These are phyloP conservation scores for Capsella rubella DNA, from an alignment of 441 rosid genomes.

Conservation along the genomic window DNA sequence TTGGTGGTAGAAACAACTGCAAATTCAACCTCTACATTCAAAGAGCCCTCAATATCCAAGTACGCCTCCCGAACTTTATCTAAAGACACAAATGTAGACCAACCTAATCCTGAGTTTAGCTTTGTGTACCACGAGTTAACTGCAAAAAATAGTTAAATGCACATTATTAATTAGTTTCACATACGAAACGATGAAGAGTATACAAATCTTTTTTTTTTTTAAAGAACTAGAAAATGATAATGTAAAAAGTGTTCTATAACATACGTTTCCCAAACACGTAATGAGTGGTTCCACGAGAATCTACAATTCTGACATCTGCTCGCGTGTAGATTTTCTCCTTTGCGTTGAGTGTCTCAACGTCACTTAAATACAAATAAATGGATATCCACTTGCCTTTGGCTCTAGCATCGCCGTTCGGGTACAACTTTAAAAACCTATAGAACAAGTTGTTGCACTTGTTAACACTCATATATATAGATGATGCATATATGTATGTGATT, in stretches of 20 bases:
- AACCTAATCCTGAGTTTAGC: background rate
- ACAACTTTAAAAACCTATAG: background rate
- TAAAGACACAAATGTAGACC: background rate
- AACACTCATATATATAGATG: background rate
- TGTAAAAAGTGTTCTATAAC: background rate
- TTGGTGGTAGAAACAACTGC: background rate
- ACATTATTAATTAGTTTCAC: background rate
- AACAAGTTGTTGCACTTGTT: background rate
- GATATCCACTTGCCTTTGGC: background rate
- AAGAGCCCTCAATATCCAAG: background rate
- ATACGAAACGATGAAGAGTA: background rate
- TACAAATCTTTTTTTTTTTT: too few relatives aligned
- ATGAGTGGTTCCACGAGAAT: background rate
- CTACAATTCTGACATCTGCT: background rate
- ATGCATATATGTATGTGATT: background rate
- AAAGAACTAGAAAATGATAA: background rate
- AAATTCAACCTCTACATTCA: background rate
- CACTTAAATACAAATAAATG: background rate
- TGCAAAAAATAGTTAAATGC: background rate
- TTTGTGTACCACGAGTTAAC: background rate
- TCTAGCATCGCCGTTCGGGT: background rate
- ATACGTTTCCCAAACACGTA: background rate
- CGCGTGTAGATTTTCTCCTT: background rate
- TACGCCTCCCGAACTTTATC: background rate
- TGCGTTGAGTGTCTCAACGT: background rate